Evolutionary conservation across 192 early-diverging fungal genomes (phyloP).

Genomic region (Coemansia pectinata): DNA sequence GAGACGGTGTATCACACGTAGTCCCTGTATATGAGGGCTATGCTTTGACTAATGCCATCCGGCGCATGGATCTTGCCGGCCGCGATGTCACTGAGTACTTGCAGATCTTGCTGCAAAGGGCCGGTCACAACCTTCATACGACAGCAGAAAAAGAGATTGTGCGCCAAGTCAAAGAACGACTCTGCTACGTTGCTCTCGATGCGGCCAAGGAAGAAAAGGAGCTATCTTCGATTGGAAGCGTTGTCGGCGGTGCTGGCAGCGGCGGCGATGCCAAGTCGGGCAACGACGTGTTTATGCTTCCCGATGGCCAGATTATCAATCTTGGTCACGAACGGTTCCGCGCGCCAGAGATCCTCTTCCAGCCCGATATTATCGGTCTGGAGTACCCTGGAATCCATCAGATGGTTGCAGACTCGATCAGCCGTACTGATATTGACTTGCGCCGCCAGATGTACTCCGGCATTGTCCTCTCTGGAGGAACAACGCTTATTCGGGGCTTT

Average conservation of each 20-base stretch:
- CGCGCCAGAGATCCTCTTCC: constrained; percentile 95
- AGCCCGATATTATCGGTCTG: constrained; percentile 88
- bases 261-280: constrained; percentile 55
- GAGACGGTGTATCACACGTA: constrained; percentile 94
- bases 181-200: constrained; percentile 89
- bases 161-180: constrained; percentile 94
- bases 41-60: constrained; percentile 91
- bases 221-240: constrained; percentile 67
- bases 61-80: constrained; percentile 92
- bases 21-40: constrained; percentile 98
- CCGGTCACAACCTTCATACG: constrained; percentile 84
- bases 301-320: constrained; percentile 54
- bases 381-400: constrained; percentile 95
- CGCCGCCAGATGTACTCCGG: constrained; percentile 85
- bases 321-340: constrained; percentile 90
- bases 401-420: constrained; percentile 89
- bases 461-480: constrained; percentile 97
- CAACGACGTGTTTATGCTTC: constrained; percentile 46
- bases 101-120: constrained; percentile 89
- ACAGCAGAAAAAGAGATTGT: constrained; percentile 96
- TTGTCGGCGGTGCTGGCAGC: constrained; percentile 73
- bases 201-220: constrained; percentile 96
- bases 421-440: constrained; percentile 92
- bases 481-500: constrained; percentile 88
- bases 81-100: constrained; percentile 93